Percentiles rank a stretch among this genome's conserved stretches.
These are phyloP conservation scores for Calonectria multiphialidica DNA, from an alignment of 2,329 filamentous ascomycete genomes.

Conservation along the genomic window DNA sequence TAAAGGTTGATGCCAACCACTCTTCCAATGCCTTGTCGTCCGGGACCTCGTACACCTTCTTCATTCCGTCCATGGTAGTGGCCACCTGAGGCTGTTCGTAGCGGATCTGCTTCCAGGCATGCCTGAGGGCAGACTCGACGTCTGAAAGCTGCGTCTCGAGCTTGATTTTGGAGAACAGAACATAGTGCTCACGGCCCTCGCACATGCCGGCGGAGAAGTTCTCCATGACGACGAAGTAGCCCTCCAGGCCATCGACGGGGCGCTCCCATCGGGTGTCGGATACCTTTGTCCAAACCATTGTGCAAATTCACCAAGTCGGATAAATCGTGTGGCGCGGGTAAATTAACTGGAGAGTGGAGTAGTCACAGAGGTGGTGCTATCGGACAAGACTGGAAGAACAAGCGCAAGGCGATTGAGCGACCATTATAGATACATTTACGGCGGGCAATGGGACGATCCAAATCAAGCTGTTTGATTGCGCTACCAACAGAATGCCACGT, in stretches of 20 bases:
- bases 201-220: conserved; percentile 9
- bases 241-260: conserved; percentile 24
- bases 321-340: neutral
- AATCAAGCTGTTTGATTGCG: neutral
- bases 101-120: conserved; percentile 42
- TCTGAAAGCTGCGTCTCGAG: neutral
- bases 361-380: neutral
- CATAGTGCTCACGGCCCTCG: conserved; percentile 27
- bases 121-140: conserved; percentile 29
- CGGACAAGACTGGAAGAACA: neutral
- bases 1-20: conserved; percentile 26
- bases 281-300: neutral
- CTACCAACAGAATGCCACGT: neutral
- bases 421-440: neutral
- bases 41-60: conserved; percentile 32
- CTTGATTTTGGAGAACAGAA: conserved; percentile 21
- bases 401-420: neutral
- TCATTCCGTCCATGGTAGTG: conserved; percentile 32
- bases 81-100: conserved; percentile 41
- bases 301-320: neutral
- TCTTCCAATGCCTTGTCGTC: conserved; percentile 34
- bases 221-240: conserved; percentile 23
- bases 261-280: conserved; percentile 28
- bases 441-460: neutral
- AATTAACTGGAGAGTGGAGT: neutral